Conservation (phyloP, 169 alveolate genomes). For the Cryptosporidium tyzzeri region DNA sequence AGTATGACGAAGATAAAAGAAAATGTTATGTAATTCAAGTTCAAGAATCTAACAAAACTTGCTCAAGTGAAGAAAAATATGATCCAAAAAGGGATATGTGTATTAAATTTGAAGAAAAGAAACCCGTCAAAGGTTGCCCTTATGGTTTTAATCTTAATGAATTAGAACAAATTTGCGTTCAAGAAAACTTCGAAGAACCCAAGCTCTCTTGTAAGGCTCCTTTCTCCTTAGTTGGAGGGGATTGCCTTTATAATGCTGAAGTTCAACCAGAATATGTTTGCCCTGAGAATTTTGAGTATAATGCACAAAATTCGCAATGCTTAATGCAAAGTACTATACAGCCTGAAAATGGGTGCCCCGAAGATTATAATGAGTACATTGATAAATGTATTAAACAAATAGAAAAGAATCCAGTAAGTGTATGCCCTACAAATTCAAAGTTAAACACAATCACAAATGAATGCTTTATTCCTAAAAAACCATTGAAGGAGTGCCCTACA, state of each 20-base stretch:
- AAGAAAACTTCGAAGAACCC: constrained; percentile 65
- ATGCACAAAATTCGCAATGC: constrained; percentile 10
- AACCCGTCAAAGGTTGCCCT: constrained; percentile 56
- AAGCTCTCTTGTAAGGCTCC: constrained; percentile 57
- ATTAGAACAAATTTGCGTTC: constrained; percentile 50
- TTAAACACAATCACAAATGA: constrained; percentile 61
- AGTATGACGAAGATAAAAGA: constrained; percentile 49
- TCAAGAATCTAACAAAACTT: constrained; percentile 37
- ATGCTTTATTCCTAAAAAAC: constrained; percentile 46
- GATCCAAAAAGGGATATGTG: constrained; percentile 35
- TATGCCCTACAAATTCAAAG: constrained; percentile 66
- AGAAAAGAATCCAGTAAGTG: constrained; percentile 48
- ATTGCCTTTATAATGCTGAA: constrained; percentile 50
- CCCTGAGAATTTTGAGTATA: constrained; percentile 50
- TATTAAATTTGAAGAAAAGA: constrained; percentile 36
- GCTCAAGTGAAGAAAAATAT: constrained; percentile 34
- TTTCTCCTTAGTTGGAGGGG: constrained; percentile 56
- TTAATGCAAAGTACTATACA: neutral
- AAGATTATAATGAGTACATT: constrained; percentile 51
- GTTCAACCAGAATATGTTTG: constrained; percentile 52
- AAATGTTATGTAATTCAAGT: constrained; percentile 61
- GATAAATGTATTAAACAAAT: constrained; percentile 68
- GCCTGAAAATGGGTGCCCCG: constrained; percentile 66
- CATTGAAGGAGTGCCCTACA: constrained; percentile 64
- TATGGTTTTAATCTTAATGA: constrained; percentile 51